Base-by-base conservation (phyloP, 1,139 yeast species). In the Pichia sp. region DNA sequence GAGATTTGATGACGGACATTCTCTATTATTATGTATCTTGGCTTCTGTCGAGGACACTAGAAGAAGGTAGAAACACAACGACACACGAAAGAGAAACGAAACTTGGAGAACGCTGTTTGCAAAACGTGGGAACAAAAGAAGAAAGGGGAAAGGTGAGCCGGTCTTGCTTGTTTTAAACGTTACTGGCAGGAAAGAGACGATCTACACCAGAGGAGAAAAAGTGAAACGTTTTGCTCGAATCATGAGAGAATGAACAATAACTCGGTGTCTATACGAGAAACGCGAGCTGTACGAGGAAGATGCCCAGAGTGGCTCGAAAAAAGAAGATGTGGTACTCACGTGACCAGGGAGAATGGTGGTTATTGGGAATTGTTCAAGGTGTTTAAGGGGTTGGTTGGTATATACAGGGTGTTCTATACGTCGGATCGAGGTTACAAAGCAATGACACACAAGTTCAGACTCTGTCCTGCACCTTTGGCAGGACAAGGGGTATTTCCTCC, bases 1-100 rank as follows among this genome's bases (percentile, higher is more conserved):
- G 34, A 7, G 64, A 53, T 48, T 63, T 63, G 43, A 65, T 54
- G 26, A 64, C 58, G 19, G 68, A 63, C 70, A 67, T 67, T 16
- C 5, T 47, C 23, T 10, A 5, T 26, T 47, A 11, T 30, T 16
- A 7, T 19, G 23, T 5, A 11, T 36, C 15, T 36, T 36, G 40
- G 40, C 40, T 36, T 36, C 40, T 13, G 40, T 10, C 6, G 40
- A 11, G 13, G n/a, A 34, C 8, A 34, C 8, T 5, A 36, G n/a
- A 15, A 31, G 45, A 42, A 16, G 13, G 31, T 23, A 42, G 31
- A 11, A 42, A 42, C 10, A 13, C 40, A 36, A 36, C 40, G n/a
- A 13, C 15, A 36, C 40, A 13, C 13, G n/a, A 15, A 36, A 13
- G 15, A 5, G n/a, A 36, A 36, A 36, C 40, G 15, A 13, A 13